Evolutionary conservation across 2,329 filamentous ascomycete species (phyloP).

Genomic region (Fusarium chaquense): DNA sequence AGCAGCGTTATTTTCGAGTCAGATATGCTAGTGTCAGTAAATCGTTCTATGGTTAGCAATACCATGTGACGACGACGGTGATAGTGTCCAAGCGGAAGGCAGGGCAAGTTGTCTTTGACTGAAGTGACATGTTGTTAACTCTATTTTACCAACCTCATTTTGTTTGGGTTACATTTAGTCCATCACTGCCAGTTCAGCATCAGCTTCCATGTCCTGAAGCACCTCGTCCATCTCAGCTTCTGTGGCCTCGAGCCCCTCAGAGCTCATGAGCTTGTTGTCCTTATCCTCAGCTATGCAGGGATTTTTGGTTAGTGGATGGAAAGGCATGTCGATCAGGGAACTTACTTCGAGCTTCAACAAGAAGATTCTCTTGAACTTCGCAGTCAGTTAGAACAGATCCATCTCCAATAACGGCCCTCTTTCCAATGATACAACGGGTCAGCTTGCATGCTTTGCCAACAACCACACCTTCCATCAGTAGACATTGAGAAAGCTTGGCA

Average conservation of each 20-base stretch:
- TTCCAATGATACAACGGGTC: slow-evolving; percentile 87
- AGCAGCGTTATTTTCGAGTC: not conserved
- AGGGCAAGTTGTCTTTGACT: slow-evolving; percentile 3
- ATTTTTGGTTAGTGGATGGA: slow-evolving; percentile 23
- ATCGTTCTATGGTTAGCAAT: not conserved
- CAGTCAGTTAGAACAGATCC: slow-evolving; percentile 85
- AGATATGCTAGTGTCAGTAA: not conserved
- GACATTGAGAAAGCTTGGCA: slow-evolving; percentile 86
- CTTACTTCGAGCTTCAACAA: slow-evolving; percentile 83
- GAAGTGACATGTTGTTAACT: slow-evolving; percentile 3
- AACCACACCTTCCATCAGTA: slow-evolving; percentile 92
- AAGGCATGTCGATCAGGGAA: slow-evolving; percentile 38
- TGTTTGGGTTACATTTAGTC: slow-evolving; percentile 33
- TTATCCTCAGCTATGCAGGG: slow-evolving; percentile 70
- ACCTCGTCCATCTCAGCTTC: slow-evolving; percentile 71
- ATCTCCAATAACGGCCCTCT: slow-evolving; percentile 84
- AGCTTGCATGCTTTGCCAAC: slow-evolving; percentile 87
- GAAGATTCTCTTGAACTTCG: slow-evolving; percentile 89
- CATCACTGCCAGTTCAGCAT: slow-evolving; percentile 46
- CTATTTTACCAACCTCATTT: slow-evolving; percentile 19
- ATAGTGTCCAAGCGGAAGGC: not conserved
- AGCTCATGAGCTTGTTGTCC: slow-evolving; percentile 75
- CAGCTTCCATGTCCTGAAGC: slow-evolving; percentile 58
- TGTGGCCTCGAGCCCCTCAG: slow-evolving; percentile 73
- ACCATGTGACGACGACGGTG: not conserved